Percentiles rank a stretch among this genome's conserved stretches.
Evolutionary conservation across 345 rosid species (phyloP).

Genomic region (Eucalyptus regnans): DNA sequence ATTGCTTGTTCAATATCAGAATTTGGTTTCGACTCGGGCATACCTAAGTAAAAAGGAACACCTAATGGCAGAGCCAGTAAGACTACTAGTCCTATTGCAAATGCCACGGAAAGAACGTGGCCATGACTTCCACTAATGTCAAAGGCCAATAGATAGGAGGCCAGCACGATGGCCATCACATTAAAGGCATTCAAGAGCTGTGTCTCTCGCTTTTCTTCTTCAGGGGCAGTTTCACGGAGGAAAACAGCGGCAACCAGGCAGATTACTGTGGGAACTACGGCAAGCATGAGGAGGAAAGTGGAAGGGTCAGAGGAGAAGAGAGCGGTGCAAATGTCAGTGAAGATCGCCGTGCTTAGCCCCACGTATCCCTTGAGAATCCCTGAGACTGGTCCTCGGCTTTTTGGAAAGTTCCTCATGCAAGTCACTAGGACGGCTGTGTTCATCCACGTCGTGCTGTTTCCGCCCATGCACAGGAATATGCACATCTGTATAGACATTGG

Average conservation of each 20-base stretch:
- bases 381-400: slow-evolving; percentile 44
- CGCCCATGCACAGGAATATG: slow-evolving; percentile 46
- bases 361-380: slow-evolving; percentile 58
- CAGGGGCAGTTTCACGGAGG: slow-evolving; percentile 26
- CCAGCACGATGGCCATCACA: slow-evolving; percentile 30
- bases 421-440: slow-evolving; percentile 62
- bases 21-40: not conserved
- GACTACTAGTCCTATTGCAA: slow-evolving; percentile 27
- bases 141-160: slow-evolving; percentile 35
- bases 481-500: slow-evolving; percentile 30
- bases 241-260: slow-evolving; percentile 36
- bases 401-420: slow-evolving; percentile 48
- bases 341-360: slow-evolving; percentile 56
- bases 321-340: slow-evolving; percentile 43
- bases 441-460: slow-evolving; percentile 66
- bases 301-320: slow-evolving; percentile 38
- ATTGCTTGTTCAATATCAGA: slow-evolving; percentile 18
- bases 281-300: slow-evolving; percentile 32
- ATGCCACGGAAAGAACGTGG: slow-evolving; percentile 15
- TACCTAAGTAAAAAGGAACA: slow-evolving; percentile 22
- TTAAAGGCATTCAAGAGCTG: slow-evolving; percentile 25
- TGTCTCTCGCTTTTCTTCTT: slow-evolving; percentile 28
- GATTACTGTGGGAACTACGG: slow-evolving; percentile 36
- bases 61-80: slow-evolving; percentile 32
- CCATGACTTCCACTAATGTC: slow-evolving; percentile 35